Evolutionary conservation across 306 rosid genomes (phyloP).

Genomic region (Cicer chorassanicum): DNA sequence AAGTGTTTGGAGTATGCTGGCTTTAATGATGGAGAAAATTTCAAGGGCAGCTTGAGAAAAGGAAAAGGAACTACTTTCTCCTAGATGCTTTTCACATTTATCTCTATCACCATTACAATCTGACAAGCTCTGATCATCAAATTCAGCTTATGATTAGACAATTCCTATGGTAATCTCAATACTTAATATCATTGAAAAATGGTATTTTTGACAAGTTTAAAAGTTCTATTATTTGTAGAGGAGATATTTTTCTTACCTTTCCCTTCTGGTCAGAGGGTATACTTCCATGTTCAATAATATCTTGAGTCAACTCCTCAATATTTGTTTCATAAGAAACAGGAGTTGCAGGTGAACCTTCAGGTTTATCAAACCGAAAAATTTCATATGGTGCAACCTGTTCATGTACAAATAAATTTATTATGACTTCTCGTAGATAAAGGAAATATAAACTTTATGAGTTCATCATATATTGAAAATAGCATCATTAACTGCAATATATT

Average conservation of each 20-base stretch:
- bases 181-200: conserved; percentile 14
- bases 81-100: conserved; percentile 49
- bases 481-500: conserved; percentile 37
- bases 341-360: conserved; percentile 61
- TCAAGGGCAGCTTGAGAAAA: conserved; percentile 78
- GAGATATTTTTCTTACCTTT: conserved; percentile 59
- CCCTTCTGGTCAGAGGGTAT: conserved; percentile 50
- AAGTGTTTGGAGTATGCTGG: conserved; percentile 62
- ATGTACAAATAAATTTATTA: conserved; percentile 6
- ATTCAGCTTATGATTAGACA: conserved; percentile 40
- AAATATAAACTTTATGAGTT: conserved; percentile 12
- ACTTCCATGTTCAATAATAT: conserved; percentile 54
- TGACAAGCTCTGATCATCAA: conserved; percentile 58
- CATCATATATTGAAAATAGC: conserved; percentile 32
- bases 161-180: conserved; percentile 33
- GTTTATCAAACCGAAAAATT: conserved; percentile 71
- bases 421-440: conserved; percentile 33
- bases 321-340: conserved; percentile 58
- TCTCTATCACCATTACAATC: conserved; percentile 45
- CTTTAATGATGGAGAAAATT: conserved; percentile 66
- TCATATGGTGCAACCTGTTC: conserved; percentile 81
- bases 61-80: conserved; percentile 66
- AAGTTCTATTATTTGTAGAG: conserved; percentile 12
- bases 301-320: conserved; percentile 61
- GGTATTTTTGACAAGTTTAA: conserved; percentile 10